Evolutionary conservation across 1,284 basidiomycete species (phyloP).

Genomic region (Papiliotrema flavescens): DNA sequence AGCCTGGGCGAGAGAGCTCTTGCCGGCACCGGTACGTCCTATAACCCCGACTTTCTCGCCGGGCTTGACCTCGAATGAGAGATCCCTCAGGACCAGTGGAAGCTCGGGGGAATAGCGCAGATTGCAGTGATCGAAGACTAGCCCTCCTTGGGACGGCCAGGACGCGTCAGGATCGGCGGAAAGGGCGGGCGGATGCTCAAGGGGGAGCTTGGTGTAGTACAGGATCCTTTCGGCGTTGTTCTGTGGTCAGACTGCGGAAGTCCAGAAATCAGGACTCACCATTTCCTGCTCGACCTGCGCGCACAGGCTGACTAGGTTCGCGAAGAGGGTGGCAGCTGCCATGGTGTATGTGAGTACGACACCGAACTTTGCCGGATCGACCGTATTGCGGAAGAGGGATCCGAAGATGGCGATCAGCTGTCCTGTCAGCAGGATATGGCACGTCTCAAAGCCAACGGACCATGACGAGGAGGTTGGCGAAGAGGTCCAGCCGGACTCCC

Average conservation of each 20-base stretch:
- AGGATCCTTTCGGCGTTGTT: slow-evolving; percentile 30
- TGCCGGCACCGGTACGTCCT: slow-evolving; percentile 64
- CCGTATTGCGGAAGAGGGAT: slow-evolving; percentile 20
- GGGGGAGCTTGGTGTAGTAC: slow-evolving; percentile 20
- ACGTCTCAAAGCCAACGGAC: not conserved
- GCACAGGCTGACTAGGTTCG: slow-evolving; percentile 22
- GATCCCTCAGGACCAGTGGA: slow-evolving; percentile 35
- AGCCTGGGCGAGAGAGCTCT: slow-evolving; percentile 56
- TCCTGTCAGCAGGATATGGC: too few relatives aligned
- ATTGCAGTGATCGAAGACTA: slow-evolving; percentile 40
- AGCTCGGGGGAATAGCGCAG: slow-evolving; percentile 40
- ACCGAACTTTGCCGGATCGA: slow-evolving; percentile 28
- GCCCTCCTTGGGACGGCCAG: slow-evolving; percentile 35
- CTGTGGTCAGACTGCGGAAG: not conserved
- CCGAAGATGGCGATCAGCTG: slow-evolving; percentile 30
- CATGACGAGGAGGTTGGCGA: slow-evolving; percentile 22
- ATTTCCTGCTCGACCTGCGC: slow-evolving; percentile 21
- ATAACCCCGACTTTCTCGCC: slow-evolving; percentile 60
- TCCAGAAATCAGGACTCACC: slow-evolving; percentile 4
- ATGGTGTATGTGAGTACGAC: slow-evolving; percentile 36
- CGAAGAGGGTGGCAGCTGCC: slow-evolving; percentile 23
- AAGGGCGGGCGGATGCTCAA: slow-evolving; percentile 15
- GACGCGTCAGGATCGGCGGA: slow-evolving; percentile 10
- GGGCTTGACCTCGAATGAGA: slow-evolving; percentile 29
- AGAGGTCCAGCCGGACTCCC: slow-evolving; percentile 24